Evolutionary conservation across 2,329 filamentous ascomycete species (phyloP).

Genomic region (Ambrosiella cleistominuta): DNA sequence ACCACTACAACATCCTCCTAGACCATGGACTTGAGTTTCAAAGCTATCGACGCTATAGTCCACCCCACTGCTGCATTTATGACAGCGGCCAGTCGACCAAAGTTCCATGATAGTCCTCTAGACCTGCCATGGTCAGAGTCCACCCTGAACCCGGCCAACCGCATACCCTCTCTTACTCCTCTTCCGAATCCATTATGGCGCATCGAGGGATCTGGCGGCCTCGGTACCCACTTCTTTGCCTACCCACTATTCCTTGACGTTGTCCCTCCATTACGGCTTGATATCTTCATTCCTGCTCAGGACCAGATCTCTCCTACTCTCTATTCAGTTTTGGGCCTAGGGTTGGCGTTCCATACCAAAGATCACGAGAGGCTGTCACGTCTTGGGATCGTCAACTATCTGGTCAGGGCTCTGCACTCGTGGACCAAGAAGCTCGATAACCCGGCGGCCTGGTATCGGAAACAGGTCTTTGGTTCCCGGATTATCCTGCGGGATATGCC

Average conservation of each 20-base stretch:
- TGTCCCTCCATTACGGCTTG: constrained; percentile 34
- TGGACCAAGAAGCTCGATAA: constrained; percentile 27
- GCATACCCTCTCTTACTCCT: constrained; percentile 36
- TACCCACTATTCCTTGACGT: constrained; percentile 32
- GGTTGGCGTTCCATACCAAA: constrained; percentile 37
- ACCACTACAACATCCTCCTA: background rate
- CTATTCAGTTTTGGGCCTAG: constrained; percentile 30
- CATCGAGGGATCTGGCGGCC: constrained; percentile 38
- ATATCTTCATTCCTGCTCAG: constrained; percentile 39
- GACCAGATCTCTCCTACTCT: constrained; percentile 24
- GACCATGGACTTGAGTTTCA: constrained; percentile 36
- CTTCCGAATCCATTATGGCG: constrained; percentile 32
- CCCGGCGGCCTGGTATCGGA: constrained; percentile 23
- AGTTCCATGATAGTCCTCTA: background rate
- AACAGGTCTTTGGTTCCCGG: constrained; percentile 37
- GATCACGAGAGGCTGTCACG: constrained; percentile 29
- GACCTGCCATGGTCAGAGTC: constrained; percentile 28
- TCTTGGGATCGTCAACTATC: constrained; percentile 34
- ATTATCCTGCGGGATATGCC: constrained; percentile 37
- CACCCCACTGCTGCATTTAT: constrained; percentile 39
- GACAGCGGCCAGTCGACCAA: background rate
- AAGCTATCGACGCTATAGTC: constrained; percentile 36
- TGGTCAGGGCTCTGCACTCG: constrained; percentile 34
- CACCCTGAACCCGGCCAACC: constrained; percentile 40
- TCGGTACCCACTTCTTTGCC: constrained; percentile 40